Evolutionary conservation across 495 filamentous ascomycete species (phyloP).

Genomic region (Aspergillus nidulans): DNA sequence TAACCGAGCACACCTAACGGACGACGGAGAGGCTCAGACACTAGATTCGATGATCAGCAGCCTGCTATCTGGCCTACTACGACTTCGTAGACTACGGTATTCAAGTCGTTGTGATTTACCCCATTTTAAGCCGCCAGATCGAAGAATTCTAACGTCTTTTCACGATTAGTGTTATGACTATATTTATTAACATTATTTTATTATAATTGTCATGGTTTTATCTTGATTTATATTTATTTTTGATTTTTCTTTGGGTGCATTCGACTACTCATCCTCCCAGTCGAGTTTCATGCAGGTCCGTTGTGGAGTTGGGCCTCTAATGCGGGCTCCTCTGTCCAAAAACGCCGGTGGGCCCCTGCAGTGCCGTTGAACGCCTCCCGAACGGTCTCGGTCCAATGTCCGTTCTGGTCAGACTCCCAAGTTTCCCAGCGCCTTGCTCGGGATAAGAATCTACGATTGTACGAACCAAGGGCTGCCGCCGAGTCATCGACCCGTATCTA

Average conservation of each 20-base stretch:
- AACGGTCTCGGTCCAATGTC: conserved; percentile 19
- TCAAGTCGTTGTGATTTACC: not conserved
- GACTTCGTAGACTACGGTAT: not conserved
- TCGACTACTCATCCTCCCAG: conserved; percentile 1
- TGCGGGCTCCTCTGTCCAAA: conserved; percentile 1
- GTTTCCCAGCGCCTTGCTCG: conserved; percentile 11
- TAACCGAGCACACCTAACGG: not conserved
- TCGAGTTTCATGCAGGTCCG: conserved; percentile 27
- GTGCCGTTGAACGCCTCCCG: conserved; percentile 16
- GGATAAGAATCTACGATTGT: not conserved
- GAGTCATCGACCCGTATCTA: not conserved
- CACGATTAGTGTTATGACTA: too few species aligned
- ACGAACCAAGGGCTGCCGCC: not conserved
- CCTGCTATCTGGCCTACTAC: not conserved
- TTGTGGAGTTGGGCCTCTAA: conserved; percentile 16
- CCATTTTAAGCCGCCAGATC: not conserved
- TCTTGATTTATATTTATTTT: not conserved
- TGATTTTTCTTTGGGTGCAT: not conserved
- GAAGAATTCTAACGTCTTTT: too few species aligned
- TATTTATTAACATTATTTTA: too few species aligned
- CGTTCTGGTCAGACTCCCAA: conserved; percentile 10
- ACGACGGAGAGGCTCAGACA: not conserved
- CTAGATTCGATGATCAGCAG: not conserved
- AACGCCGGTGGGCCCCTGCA: not conserved
- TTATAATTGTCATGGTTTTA: not conserved